Percentiles rank a stretch among this genome's conserved stretches.
These are phyloP conservation scores for Vigna nakashimae DNA, from an alignment of 306 rosid genomes.

Conservation along the genomic window DNA sequence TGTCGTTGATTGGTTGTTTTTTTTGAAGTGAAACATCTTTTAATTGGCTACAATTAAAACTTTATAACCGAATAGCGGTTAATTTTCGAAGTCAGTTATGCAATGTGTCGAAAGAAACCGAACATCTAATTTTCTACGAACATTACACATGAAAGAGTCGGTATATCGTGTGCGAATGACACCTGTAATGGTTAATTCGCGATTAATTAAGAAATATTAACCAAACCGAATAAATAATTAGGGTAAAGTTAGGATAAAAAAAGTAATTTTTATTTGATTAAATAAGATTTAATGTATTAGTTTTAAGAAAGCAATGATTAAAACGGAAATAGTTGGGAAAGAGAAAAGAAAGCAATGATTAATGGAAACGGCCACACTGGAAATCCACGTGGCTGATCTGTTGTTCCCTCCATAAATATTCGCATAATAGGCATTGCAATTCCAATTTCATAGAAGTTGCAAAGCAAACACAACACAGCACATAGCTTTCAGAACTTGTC, in stretches of 20 bases:
- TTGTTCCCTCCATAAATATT: conserved; percentile 56
- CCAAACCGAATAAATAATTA: no score
- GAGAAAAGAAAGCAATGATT: background rate
- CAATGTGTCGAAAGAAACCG: background rate
- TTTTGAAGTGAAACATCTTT: no score
- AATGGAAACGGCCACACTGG: conserved; percentile 44
- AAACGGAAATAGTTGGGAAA: background rate
- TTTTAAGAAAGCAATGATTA: conserved; percentile 8
- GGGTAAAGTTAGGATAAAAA: no score
- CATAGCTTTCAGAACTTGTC: conserved; percentile 37
- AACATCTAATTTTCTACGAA: background rate
- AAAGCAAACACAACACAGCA: background rate
- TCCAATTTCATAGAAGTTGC: background rate
- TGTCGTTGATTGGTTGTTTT: no score
- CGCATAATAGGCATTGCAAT: background rate
- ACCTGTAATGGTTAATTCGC: no score
- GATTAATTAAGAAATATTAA: background rate
- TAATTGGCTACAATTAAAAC: no score
- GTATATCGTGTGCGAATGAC: background rate
- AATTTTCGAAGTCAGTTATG: no score
- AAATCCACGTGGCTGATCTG: conserved; percentile 68
- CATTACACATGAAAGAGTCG: background rate
- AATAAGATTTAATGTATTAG: no score
- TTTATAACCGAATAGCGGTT: no score
- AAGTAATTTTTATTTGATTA: background rate